These are phyloP conservation scores for Globisporangium takayamanum DNA, from an alignment of 352 stramenopile species.

Conservation along the genomic window DNA sequence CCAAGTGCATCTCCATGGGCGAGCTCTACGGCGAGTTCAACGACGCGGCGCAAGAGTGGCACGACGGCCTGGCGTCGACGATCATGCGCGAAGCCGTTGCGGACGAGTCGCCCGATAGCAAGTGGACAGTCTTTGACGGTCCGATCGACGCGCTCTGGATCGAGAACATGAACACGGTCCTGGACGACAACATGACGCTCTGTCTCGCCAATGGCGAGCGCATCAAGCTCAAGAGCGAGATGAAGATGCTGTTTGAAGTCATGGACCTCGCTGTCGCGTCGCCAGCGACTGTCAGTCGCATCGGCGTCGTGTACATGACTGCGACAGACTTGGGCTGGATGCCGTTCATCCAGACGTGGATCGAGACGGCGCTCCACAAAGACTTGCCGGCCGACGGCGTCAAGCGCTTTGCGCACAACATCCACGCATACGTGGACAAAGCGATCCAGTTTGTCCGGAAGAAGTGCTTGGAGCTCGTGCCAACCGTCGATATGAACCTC, in stretches of 20 bases:
- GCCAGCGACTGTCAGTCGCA: slow-evolving; percentile 83
- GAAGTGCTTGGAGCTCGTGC: slow-evolving; percentile 77
- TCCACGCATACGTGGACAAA: slow-evolving; percentile 62
- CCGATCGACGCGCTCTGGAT: slow-evolving; percentile 95
- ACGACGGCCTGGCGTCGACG: slow-evolving; percentile 74
- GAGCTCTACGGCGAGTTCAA: slow-evolving; percentile 86
- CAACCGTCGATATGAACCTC: slow-evolving; percentile 88
- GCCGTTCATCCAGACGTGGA: slow-evolving; percentile 89
- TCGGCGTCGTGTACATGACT: slow-evolving; percentile 76
- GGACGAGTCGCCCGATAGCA: slow-evolving; percentile 54
- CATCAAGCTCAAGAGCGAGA: slow-evolving; percentile 85
- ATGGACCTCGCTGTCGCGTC: slow-evolving; percentile 90
- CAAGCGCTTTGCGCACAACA: slow-evolving; percentile 34
- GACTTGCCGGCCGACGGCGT: slow-evolving; percentile 33
- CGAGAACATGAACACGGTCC: slow-evolving; percentile 95
- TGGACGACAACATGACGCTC: slow-evolving; percentile 94
- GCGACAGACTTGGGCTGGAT: slow-evolving; percentile 85
- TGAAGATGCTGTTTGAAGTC: slow-evolving; percentile 94
- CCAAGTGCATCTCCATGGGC: slow-evolving; percentile 82
- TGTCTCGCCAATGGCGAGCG: slow-evolving; percentile 92
- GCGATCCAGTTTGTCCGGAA: slow-evolving; percentile 73
- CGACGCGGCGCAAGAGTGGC: slow-evolving; percentile 87
- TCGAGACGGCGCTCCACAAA: slow-evolving; percentile 49
- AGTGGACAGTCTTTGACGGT: slow-evolving; percentile 92
- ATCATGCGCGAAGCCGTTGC: slow-evolving; percentile 75